Percentiles rank a stretch among this genome's conserved stretches.
These are phyloP conservation scores for Acacia crassicarpa DNA, from an alignment of 306 rosid genomes.

Conservation along the genomic window DNA sequence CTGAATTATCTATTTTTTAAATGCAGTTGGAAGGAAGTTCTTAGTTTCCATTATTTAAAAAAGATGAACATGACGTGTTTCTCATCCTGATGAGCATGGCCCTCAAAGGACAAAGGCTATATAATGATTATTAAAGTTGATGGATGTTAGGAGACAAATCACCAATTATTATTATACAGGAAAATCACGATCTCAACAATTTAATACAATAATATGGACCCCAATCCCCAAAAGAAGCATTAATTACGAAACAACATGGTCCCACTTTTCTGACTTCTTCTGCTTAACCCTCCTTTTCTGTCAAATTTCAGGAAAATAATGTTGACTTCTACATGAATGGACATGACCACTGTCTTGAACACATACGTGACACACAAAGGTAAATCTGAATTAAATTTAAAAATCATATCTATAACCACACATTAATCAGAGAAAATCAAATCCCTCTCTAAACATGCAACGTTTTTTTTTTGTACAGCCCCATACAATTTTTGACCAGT, in stretches of 20 bases:
- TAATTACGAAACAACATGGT: not conserved
- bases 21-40: not conserved
- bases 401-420: not conserved
- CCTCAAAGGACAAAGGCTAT: not conserved
- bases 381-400: constrained; percentile 23
- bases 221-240: not conserved
- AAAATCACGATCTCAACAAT: not conserved
- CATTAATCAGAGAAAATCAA: not conserved
- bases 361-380: constrained; percentile 57
- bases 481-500: constrained; percentile 48
- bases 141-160: not conserved
- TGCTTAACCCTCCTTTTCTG: not conserved
- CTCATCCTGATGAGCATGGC: not conserved
- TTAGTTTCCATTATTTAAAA: not conserved
- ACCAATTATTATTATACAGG: not conserved
- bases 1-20: not conserved
- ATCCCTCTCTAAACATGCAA: constrained; percentile 27
- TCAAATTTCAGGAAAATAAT: constrained; percentile 41
- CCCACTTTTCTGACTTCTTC: not conserved
- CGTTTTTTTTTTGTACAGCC: constrained; percentile 45
- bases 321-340: constrained; percentile 61
- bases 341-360: constrained; percentile 64
- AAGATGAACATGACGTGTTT: not conserved
- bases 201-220: not conserved
- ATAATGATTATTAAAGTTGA: not conserved